Conservation (phyloP, 805 yeast genomes). For the Candida stauntonica region DNA sequence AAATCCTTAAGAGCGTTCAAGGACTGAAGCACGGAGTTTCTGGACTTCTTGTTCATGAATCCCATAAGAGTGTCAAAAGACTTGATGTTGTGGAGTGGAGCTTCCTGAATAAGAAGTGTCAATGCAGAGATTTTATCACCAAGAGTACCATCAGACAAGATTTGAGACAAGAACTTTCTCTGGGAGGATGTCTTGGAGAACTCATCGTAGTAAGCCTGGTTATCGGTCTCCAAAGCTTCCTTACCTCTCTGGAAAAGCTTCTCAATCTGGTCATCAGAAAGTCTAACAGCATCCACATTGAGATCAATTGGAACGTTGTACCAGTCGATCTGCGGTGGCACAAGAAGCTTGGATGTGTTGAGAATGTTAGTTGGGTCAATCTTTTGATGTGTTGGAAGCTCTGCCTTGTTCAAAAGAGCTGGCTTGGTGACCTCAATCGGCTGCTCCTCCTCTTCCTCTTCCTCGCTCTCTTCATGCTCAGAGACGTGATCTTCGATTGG, state of each 20-base stretch:
- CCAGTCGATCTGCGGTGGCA: slow-evolving; percentile 74
- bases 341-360: slow-evolving; percentile 47
- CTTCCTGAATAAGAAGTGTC: slow-evolving; percentile 89
- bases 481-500: slow-evolving; percentile 29
- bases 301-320: slow-evolving; percentile 50
- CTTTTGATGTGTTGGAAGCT: slow-evolving; percentile 26
- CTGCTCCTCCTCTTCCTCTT: slow-evolving; percentile 19
- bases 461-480: slow-evolving; percentile 25
- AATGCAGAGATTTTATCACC: slow-evolving; percentile 93
- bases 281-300: slow-evolving; percentile 18
- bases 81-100: slow-evolving; percentile 85
- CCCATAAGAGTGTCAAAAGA: slow-evolving; percentile 74
- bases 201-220: slow-evolving; percentile 64
- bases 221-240: slow-evolving; percentile 62
- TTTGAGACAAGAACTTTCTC: slow-evolving; percentile 82
- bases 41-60: slow-evolving; percentile 84
- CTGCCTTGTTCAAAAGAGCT: slow-evolving; percentile 16
- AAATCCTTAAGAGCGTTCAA: slow-evolving; percentile 88
- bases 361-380: slow-evolving; percentile 39
- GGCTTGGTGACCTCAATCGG: slow-evolving; percentile 17
- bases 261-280: slow-evolving; percentile 51
- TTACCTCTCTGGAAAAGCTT: slow-evolving; percentile 64
- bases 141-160: slow-evolving; percentile 87
- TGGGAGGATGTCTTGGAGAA: slow-evolving; percentile 75
- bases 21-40: slow-evolving; percentile 90